These are phyloP conservation scores for Platanthera guangdongensis DNA, from an alignment of 106 monocot species.

Conservation along the genomic window DNA sequence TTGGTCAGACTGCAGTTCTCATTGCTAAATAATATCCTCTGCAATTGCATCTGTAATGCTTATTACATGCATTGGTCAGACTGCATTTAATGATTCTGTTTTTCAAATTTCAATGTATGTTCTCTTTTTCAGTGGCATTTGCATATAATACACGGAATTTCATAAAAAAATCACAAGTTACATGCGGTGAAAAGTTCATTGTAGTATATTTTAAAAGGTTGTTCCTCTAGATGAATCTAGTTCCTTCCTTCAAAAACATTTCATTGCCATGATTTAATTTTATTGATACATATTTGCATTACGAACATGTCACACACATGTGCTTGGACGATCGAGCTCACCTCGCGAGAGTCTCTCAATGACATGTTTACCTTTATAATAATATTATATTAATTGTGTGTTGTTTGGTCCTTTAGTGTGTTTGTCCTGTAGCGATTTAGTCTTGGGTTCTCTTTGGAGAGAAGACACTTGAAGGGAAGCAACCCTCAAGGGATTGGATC, in stretches of 20 bases:
- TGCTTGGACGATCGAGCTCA: too few relatives aligned
- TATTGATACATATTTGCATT: neutral
- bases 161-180: neutral
- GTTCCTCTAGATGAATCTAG: neutral
- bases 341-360: too few relatives aligned
- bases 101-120: neutral
- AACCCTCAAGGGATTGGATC: too few relatives aligned
- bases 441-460: too few relatives aligned
- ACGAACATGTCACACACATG: too few relatives aligned
- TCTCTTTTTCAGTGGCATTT: neutral
- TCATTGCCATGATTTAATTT: neutral
- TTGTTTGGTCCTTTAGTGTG: too few relatives aligned
- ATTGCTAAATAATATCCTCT: neutral
- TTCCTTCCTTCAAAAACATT: neutral
- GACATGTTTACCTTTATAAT: too few relatives aligned
- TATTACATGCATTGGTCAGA: neutral
- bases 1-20: too few relatives aligned
- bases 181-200: neutral
- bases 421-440: too few relatives aligned
- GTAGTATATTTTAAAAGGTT: neutral
- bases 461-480: too few relatives aligned
- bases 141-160: neutral
- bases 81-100: neutral
- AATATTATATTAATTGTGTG: too few relatives aligned
- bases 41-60: neutral